These are phyloP conservation scores for Penicillium griseofulvum DNA, from an alignment of 2,329 filamentous ascomycete genomes.

Conservation along the genomic window DNA sequence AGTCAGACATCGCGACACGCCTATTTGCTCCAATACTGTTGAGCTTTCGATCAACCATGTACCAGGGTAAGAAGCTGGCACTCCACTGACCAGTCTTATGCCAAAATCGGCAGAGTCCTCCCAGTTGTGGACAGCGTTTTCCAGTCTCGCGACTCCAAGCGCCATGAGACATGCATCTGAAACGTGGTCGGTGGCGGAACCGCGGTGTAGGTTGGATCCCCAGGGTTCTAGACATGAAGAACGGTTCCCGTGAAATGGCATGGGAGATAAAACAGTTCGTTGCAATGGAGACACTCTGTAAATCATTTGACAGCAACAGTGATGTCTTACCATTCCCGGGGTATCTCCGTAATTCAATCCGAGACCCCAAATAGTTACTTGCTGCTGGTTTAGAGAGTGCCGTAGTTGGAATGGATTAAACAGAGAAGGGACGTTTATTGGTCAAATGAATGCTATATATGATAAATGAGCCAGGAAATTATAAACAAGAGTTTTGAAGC, in stretches of 20 bases:
- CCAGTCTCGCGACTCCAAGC: constrained; percentile 23
- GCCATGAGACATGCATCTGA: constrained; percentile 25
- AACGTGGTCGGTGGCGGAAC: constrained; percentile 18
- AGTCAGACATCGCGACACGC: neutral
- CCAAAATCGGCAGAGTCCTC: constrained; percentile 32
- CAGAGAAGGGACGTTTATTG: neutral
- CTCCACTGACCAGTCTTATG: constrained; percentile 63
- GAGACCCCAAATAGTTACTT: no score
- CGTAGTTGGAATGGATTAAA: neutral
- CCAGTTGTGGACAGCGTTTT: constrained; percentile 9
- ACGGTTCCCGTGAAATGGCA: constrained; percentile 28
- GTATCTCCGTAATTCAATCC: no score
- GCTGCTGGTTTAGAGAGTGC: no score
- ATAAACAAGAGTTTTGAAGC: neutral
- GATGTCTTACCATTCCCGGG: no score
- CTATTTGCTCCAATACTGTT: constrained; percentile 18
- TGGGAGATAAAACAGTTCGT: neutral
- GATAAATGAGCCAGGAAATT: neutral
- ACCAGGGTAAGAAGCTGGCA: constrained; percentile 70
- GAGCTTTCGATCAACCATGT: constrained; percentile 52
- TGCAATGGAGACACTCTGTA: constrained; percentile 16
- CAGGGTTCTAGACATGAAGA: constrained; percentile 23
- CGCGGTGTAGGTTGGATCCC: constrained; percentile 31
- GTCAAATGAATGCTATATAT: neutral
- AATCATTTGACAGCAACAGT: constrained; percentile 15